Percentiles rank a stretch among this genome's conserved stretches.
phyloP scores from a whole-genome alignment of 2,329 filamentous ascomycete species.

The Colletotrichum spaethianum region DNA sequence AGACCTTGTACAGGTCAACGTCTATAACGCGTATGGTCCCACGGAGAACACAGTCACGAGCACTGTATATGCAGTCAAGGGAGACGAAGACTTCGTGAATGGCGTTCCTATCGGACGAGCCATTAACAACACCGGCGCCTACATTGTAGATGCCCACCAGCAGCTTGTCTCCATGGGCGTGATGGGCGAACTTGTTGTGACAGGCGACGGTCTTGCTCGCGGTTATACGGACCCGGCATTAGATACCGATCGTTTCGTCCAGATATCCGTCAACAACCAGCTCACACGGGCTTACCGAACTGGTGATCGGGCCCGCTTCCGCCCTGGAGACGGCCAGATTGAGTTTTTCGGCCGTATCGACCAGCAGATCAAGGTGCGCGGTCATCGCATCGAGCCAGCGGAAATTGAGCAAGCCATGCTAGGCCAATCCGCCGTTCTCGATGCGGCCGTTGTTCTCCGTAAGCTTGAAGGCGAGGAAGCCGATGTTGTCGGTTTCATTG shows the following conservation, averaged over 20 bases:
- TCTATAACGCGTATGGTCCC: constrained; percentile 11
- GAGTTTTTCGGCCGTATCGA: constrained; percentile 18
- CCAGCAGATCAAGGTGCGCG: constrained; percentile 13
- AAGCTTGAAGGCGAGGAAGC: neutral
- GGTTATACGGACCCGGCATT: constrained; percentile 31
- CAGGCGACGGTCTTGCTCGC: neutral
- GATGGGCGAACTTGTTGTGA: constrained; percentile 4
- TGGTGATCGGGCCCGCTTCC: constrained; percentile 38
- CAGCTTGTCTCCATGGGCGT: neutral
- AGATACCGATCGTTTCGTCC: constrained; percentile 42
- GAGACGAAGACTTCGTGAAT: neutral
- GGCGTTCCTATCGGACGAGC: neutral
- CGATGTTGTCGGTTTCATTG: neutral
- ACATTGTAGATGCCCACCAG: neutral
- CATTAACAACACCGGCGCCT: neutral
- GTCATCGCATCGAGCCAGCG: constrained; percentile 12
- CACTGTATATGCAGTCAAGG: neutral
- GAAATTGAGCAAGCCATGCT: constrained; percentile 11
- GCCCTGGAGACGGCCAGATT: constrained; percentile 41
- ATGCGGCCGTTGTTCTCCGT: constrained; percentile 2
- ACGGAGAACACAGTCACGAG: constrained; percentile 3
- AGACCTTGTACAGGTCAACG: neutral
- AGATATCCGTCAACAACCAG: neutral
- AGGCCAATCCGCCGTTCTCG: neutral
- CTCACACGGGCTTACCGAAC: constrained; percentile 46